These are phyloP conservation scores for Trichosporon faecale DNA, from an alignment of 1,284 basidiomycete species.

Conservation along the genomic window DNA sequence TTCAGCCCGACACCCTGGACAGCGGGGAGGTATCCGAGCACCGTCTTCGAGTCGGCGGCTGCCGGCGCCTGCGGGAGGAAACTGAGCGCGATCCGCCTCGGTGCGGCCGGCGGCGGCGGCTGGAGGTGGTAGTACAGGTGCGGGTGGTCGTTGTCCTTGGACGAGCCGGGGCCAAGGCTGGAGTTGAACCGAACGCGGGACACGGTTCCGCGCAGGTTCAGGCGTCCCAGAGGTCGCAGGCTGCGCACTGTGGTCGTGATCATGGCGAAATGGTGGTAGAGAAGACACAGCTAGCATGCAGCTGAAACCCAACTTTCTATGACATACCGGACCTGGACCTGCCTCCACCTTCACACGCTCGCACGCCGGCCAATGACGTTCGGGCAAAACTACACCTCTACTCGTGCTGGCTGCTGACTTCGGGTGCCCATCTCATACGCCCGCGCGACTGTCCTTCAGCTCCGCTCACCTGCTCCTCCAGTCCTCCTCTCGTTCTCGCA, in stretches of 20 bases:
- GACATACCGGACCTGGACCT: neutral
- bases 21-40: slow-evolving; percentile 43
- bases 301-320: neutral
- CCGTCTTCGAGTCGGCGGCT: slow-evolving; percentile 17
- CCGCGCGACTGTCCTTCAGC: neutral
- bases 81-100: slow-evolving; percentile 29
- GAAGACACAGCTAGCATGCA: neutral
- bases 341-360: slow-evolving; percentile 9
- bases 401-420: neutral
- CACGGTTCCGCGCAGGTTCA: neutral
- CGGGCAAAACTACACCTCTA: neutral
- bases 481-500: neutral
- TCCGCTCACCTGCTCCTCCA: neutral
- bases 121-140: slow-evolving; percentile 43
- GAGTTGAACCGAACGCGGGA: slow-evolving; percentile 2
- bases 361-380: slow-evolving; percentile 7
- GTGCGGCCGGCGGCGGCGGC: neutral
- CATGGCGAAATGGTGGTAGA: neutral
- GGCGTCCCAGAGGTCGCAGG: neutral
- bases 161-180: slow-evolving; percentile 5
- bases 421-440: neutral
- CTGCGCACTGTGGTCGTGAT: neutral
- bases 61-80: slow-evolving; percentile 37
- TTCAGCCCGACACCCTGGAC: slow-evolving; percentile 30
- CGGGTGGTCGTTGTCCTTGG: slow-evolving; percentile 39